A percentile compares a stretch with the other conserved stretches of the same genome.
Conservation (phyloP, 495 filamentous ascomycete species). For the Neohortaea acidophila region DNA sequence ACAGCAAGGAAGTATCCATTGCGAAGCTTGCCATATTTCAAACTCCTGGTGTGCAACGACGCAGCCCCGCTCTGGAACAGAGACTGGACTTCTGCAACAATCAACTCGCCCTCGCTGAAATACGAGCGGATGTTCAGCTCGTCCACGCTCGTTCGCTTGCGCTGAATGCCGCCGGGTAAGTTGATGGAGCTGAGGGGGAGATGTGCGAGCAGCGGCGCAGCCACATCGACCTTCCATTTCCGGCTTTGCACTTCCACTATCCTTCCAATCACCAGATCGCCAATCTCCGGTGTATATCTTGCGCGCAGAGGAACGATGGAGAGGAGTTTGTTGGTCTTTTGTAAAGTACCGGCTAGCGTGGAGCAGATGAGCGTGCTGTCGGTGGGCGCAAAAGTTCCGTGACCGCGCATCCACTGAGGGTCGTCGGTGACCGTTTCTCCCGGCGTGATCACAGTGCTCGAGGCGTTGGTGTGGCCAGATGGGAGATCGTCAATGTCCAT, state of each 20-base stretch:
- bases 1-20: slow-evolving; percentile 83
- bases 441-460: slow-evolving; percentile 58
- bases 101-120: slow-evolving; percentile 84
- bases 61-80: slow-evolving; percentile 70
- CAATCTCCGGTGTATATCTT: slow-evolving; percentile 91
- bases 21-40: slow-evolving; percentile 88
- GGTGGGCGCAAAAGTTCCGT: slow-evolving; percentile 28
- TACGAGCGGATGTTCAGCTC: slow-evolving; percentile 88
- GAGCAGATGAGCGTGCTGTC: slow-evolving; percentile 53
- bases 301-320: slow-evolving; percentile 76
- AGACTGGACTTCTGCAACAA: slow-evolving; percentile 84
- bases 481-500: slow-evolving; percentile 35
- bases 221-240: slow-evolving; percentile 89
- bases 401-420: slow-evolving; percentile 70
- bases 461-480: slow-evolving; percentile 30
- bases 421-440: slow-evolving; percentile 79
- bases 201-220: slow-evolving; percentile 62
- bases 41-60: slow-evolving; percentile 67
- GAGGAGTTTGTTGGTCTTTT: slow-evolving; percentile 89
- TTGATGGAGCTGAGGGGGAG: slow-evolving; percentile 84
- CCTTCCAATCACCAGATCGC: slow-evolving; percentile 84
- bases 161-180: slow-evolving; percentile 80
- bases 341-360: slow-evolving; percentile 72
- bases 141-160: slow-evolving; percentile 80
- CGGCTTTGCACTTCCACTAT: slow-evolving; percentile 81